Conservation (phyloP, 352 stramenopile species). For the Globisporangium camurandrum region DNA sequence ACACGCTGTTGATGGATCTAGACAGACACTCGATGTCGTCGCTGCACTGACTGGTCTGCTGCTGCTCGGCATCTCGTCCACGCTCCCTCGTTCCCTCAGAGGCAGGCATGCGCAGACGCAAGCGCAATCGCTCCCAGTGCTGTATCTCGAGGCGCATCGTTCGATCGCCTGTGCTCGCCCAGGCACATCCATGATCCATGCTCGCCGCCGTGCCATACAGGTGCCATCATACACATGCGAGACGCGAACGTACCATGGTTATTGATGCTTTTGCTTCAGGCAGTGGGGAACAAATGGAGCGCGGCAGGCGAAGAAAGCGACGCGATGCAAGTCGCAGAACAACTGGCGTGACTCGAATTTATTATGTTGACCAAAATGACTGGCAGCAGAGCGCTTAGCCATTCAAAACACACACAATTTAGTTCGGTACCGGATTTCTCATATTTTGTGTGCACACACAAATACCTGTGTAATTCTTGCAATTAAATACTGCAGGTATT, state of each 20-base stretch:
- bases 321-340: slow-evolving; percentile 24
- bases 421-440: not conserved
- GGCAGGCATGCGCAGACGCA: not conserved
- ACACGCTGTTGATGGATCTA: too few species aligned
- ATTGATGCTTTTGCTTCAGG: slow-evolving; percentile 83
- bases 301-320: slow-evolving; percentile 15
- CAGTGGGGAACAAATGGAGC: slow-evolving; percentile 72
- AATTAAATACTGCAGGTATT: too few species aligned
- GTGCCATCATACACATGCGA: not conserved
- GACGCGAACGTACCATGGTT: slow-evolving; percentile 58
- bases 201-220: slow-evolving; percentile 2
- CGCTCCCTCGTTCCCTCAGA: too few species aligned
- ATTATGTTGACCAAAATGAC: slow-evolving; percentile 71
- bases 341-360: slow-evolving; percentile 38
- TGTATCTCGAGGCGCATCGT: not conserved
- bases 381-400: slow-evolving; percentile 41
- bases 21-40: too few species aligned
- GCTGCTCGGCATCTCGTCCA: not conserved
- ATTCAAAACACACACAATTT: slow-evolving; percentile 20
- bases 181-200: not conserved
- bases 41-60: not conserved
- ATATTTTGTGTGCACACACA: not conserved
- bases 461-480: too few species aligned
- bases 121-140: not conserved
- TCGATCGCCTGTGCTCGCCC: not conserved